Evolutionary conservation across 257 asterid species (phyloP).

Genomic region (Henckelia pumila): DNA sequence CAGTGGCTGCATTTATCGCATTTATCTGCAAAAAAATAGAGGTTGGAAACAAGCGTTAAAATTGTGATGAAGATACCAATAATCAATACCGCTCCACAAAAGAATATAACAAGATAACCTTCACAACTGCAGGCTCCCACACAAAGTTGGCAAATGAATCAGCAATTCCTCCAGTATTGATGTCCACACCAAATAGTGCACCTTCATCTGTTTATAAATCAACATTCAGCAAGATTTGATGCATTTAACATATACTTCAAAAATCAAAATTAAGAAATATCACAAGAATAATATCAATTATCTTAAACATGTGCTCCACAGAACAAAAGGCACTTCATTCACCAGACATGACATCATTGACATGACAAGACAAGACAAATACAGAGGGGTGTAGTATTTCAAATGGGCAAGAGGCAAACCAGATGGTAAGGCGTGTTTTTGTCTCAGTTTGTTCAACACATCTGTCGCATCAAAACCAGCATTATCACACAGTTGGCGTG

Average conservation of each 20-base stretch:
- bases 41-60: background rate
- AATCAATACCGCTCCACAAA: background rate
- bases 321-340: background rate
- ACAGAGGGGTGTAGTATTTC: background rate
- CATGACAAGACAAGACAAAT: constrained; percentile 1
- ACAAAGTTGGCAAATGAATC: constrained; percentile 54
- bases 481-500: constrained; percentile 65
- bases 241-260: background rate
- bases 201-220: constrained; percentile 44
- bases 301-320: background rate
- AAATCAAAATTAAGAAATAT: background rate
- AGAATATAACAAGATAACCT: constrained; percentile 28
- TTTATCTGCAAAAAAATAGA: too few relatives aligned
- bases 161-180: constrained; percentile 51
- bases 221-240: background rate
- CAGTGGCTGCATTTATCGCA: constrained; percentile 78
- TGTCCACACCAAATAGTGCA: constrained; percentile 58
- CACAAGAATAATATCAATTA: background rate
- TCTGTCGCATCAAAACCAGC: constrained; percentile 95
- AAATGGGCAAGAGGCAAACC: constrained; percentile 45
- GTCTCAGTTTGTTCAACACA: constrained; percentile 91
- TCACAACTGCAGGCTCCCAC: constrained; percentile 64
- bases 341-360: constrained; percentile 5
- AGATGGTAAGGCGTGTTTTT: constrained; percentile 87
- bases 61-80: background rate